Base-by-base conservation (phyloP, 169 alveolate species). In the Plasmodium gaboni region DNA sequence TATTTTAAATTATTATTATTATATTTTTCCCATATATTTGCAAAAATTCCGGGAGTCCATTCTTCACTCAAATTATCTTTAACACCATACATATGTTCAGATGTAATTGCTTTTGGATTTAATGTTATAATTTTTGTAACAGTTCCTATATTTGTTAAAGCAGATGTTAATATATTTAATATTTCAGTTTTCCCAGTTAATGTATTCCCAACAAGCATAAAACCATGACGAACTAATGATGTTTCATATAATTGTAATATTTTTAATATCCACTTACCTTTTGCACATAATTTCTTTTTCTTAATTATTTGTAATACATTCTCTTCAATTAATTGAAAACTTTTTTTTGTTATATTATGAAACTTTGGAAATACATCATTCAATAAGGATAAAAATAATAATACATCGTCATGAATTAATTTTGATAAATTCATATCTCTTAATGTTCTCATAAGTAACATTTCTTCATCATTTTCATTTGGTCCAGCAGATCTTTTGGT, bases 71-170 rank as follows among this genome's bases (percentile, higher is more conserved):
- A 90, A 60, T 95, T 96, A 89, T 97, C 97, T 93, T 96, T 96
- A 76, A 95, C 97, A 9, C 96, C 97, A 86, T 94, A 95, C 96
- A 96, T 96, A 94, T 97, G 98, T 70, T 96, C 95, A 28, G 98
- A 97, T 48, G 99, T 98, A 80, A 98, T 95, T 19, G 99, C 97
- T 91, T 98, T 98, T 3, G 99, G 99, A 93, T 98, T 98, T 96
- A 98, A 93, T 85, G 97, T 94, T 60, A 95, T 97, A 71, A 95
- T 92, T 88, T 95, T 96, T 88, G 98, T 97, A 73, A 88, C 83
- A 46, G 85, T 92, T 46, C 96, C 98, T 42, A 87, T 74, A 87
- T 94, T 93, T 15, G 97, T 92, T 88, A 97, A 92, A 1, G 98
- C 98, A 46, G 96, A 97, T 38, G 99, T 96, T 68, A 98, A 95